These are phyloP conservation scores for Tolypocladium cylindrosporum DNA, from an alignment of 2,329 filamentous ascomycete species.

Conservation along the genomic window DNA sequence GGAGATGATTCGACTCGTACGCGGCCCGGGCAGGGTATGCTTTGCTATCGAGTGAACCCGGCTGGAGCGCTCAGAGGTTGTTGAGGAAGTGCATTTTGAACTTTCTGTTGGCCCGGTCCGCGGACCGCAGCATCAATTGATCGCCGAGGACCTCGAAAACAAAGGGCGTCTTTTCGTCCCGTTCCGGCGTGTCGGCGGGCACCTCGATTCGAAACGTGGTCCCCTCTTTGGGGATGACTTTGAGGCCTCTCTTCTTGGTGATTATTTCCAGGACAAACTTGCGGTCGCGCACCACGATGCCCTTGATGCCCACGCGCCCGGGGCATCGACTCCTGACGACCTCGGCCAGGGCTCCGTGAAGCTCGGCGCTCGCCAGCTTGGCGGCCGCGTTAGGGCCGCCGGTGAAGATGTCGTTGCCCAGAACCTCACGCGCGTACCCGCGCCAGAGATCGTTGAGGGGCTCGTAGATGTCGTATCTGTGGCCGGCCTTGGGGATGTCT, in stretches of 20 bases:
- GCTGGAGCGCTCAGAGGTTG: slow-evolving; percentile 46
- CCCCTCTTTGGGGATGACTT: slow-evolving; percentile 80
- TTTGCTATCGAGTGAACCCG: neutral
- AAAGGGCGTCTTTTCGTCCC: slow-evolving; percentile 27
- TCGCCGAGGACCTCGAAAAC: slow-evolving; percentile 81
- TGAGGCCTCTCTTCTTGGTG: slow-evolving; percentile 59
- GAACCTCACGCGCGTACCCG: slow-evolving; percentile 72
- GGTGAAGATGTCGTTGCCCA: slow-evolving; percentile 50
- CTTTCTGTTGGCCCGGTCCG: slow-evolving; percentile 82
- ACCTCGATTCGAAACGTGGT: slow-evolving; percentile 75
- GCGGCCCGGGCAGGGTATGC: too few species aligned
- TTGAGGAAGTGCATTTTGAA: slow-evolving; percentile 77
- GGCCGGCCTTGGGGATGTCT: slow-evolving; percentile 57
- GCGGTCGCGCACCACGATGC: slow-evolving; percentile 83
- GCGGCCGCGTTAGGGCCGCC: slow-evolving; percentile 53
- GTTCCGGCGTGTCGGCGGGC: slow-evolving; percentile 23
- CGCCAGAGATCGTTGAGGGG: slow-evolving; percentile 73
- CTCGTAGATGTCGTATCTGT: slow-evolving; percentile 61
- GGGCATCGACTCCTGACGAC: slow-evolving; percentile 76
- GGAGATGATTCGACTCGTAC: too few species aligned
- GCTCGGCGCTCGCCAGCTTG: slow-evolving; percentile 77
- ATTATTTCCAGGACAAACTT: slow-evolving; percentile 81
- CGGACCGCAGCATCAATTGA: slow-evolving; percentile 73
- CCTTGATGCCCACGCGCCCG: slow-evolving; percentile 70
- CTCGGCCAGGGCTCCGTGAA: slow-evolving; percentile 75